Percentiles rank a stretch among this genome's conserved stretches.
Evolutionary conservation across 2,329 filamentous ascomycete genomes (phyloP).

Genomic region (Cladosporium sp.): DNA sequence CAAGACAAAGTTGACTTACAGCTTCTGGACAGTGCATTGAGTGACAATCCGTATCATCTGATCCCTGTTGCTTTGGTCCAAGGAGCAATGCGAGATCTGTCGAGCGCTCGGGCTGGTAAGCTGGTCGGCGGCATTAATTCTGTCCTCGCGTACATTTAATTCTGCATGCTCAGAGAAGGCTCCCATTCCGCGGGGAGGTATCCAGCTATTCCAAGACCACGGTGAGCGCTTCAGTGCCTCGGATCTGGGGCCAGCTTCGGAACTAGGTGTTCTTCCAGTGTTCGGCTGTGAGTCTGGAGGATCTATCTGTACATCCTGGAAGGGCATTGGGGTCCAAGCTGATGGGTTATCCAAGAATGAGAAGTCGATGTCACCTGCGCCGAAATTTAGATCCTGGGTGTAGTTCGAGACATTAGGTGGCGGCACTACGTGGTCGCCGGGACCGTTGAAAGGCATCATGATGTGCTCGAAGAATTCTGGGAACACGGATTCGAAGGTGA

Average conservation of each 20-base stretch:
- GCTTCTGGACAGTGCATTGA: constrained; percentile 20
- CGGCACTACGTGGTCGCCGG: constrained; percentile 16
- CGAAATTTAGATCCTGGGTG: constrained; percentile 29
- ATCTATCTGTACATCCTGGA: neutral
- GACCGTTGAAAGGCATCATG: constrained; percentile 28
- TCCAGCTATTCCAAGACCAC: constrained; percentile 33
- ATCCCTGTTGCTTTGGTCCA: constrained; percentile 27
- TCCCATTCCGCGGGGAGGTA: constrained; percentile 25
- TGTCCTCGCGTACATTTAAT: constrained; percentile 28
- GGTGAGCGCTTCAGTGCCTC: constrained; percentile 29
- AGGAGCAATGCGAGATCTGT: constrained; percentile 24
- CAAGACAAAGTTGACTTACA: neutral
- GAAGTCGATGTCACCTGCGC: constrained; percentile 30
- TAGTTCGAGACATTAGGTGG: constrained; percentile 30
- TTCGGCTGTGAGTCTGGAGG: neutral
- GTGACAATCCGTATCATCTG: constrained; percentile 32
- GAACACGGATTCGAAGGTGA: constrained; percentile 23
- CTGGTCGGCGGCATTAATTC: constrained; percentile 27
- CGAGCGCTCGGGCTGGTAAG: constrained; percentile 28
- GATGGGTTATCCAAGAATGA: constrained; percentile 25
- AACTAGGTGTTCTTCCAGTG: constrained; percentile 6
- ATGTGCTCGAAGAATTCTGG: constrained; percentile 34
- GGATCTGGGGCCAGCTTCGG: constrained; percentile 22
- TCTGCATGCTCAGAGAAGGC: constrained; percentile 28
- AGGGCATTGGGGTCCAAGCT: constrained; percentile 10